Percentiles rank a stretch among this genome's conserved stretches.
Evolutionary conservation across 257 asterid genomes (phyloP).

Genomic region (Capsicum baccatum): DNA sequence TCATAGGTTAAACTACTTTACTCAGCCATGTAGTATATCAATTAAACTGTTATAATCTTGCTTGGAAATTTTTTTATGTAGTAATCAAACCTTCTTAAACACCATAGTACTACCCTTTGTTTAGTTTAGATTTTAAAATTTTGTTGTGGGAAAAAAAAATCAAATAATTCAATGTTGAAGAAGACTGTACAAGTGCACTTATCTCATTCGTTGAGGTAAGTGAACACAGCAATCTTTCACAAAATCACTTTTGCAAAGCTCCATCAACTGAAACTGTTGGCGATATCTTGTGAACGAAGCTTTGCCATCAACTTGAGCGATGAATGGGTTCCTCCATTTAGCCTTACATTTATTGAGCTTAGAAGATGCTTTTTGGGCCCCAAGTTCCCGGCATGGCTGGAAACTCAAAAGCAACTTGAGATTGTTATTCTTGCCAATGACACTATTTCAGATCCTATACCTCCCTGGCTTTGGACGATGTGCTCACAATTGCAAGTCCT

Average conservation of each 20-base stretch:
- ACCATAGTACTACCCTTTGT: too few relatives aligned
- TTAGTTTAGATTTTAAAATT: too few relatives aligned
- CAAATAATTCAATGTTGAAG: background rate
- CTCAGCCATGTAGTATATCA: too few relatives aligned
- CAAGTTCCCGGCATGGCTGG: slow-evolving; percentile 40
- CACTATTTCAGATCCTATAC: slow-evolving; percentile 35
- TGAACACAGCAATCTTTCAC: background rate
- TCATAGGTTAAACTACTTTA: too few relatives aligned
- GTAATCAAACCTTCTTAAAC: too few relatives aligned
- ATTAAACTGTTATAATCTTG: too few relatives aligned
- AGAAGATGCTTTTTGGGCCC: slow-evolving; percentile 37
- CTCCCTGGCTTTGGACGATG: slow-evolving; percentile 38
- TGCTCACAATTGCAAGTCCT: background rate
- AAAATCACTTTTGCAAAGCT: too few relatives aligned
- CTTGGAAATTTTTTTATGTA: too few relatives aligned
- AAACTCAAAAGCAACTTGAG: slow-evolving; percentile 32
- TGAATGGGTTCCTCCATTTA: slow-evolving; percentile 40
- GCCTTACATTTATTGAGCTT: slow-evolving; percentile 27
- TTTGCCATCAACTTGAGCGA: slow-evolving; percentile 23
- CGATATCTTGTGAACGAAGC: too few relatives aligned
- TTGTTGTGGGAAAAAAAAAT: background rate
- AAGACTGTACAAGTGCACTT: background rate
- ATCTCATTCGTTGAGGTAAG: background rate
- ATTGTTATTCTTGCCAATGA: slow-evolving; percentile 21
- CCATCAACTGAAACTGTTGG: too few relatives aligned